Evolutionary conservation across 805 yeast genomes (phyloP), one percentile per base, ranked within the genome.

Genomic region (Teunomyces pallodes): DNA sequence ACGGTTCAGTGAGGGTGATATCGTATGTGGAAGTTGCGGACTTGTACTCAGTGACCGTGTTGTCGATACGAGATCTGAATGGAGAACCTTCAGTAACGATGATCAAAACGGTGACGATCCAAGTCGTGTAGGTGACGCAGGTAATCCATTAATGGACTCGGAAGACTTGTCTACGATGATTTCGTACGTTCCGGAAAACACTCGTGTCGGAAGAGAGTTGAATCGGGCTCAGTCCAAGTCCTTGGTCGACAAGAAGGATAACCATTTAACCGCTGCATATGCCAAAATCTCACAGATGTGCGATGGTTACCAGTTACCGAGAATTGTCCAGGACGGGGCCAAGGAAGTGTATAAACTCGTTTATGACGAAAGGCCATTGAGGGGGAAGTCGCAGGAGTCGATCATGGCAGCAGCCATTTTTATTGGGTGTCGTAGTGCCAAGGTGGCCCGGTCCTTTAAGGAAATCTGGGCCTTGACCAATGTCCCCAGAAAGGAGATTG

Each of bases 51-150:
- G 96, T 57, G 96, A 90, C 64, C 79, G 91, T 54, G 84, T 92
- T 45, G 96, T 92, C 28, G 99, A 92, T 61, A 91, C 96, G 4
- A 78, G 98, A 56, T 89, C 97, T 1, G 99, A 92, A 75, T 92
- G 99, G 99, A 87, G 99, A 75, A 94, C 99, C 2, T 92, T 92
- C 66, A 86, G 95, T 50, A 94, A 94, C 64, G 99, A 92, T 66
- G 99, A 92, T 67, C 98, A 92, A 66, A 94, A 92, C 58, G 96
- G 96, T 59, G 97, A 90, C 67, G 99, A 92, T 66, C 99, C 99
- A 4, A 85, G 94, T 55, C 98, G 99, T 87, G 99, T 92, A 54
- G 99, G 99, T 67, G 97, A 91, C 64, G 97, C 97, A 4, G 84
- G 90, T 13, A 91, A 91, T 64, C 97, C 97, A 8, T 73, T 91